Conservation (phyloP, 2,329 filamentous ascomycete species). For the Nothopassalora personata region DNA sequence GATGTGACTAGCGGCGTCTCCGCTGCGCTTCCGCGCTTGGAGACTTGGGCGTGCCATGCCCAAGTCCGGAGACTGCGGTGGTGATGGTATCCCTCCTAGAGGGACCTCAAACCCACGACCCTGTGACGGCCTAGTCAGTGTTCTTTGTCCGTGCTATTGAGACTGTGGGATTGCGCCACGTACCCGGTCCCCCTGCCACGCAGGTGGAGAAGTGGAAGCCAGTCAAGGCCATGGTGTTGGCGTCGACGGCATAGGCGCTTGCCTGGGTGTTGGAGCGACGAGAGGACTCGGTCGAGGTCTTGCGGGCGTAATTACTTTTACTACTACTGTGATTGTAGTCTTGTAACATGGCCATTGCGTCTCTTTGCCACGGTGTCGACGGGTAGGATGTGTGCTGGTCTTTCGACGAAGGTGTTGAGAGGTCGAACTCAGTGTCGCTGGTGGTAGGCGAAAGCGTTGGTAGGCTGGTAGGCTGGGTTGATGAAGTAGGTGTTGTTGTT, state of each 20-base stretch:
- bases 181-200: constrained; percentile 56
- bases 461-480: constrained; percentile 3
- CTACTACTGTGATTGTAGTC: constrained; percentile 62
- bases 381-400: not conserved
- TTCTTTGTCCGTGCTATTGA: not conserved
- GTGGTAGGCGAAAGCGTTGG: not conserved
- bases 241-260: constrained; percentile 82
- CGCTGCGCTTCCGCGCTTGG: constrained; percentile 43
- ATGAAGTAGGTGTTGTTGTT: too few relatives aligned
- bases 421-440: constrained; percentile 4
- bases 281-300: constrained; percentile 54
- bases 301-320: constrained; percentile 57
- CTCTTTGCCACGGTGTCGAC: constrained; percentile 43
- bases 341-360: constrained; percentile 64
- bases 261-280: constrained; percentile 74
- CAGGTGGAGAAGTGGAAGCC: constrained; percentile 96
- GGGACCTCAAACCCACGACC: constrained; percentile 95
- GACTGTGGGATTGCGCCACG: constrained; percentile 5
- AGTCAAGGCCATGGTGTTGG: constrained; percentile 62
- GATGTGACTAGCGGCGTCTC: constrained; percentile 94
- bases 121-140: constrained; percentile 54
- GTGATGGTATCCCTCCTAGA: constrained; percentile 72
- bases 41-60: constrained; percentile 22
- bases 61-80: constrained; percentile 68
- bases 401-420: not conserved